A percentile compares a stretch with the other conserved stretches of the same genome.
Evolutionary conservation across 306 rosid species (phyloP).

Genomic region (Aeschynomene evenia): DNA sequence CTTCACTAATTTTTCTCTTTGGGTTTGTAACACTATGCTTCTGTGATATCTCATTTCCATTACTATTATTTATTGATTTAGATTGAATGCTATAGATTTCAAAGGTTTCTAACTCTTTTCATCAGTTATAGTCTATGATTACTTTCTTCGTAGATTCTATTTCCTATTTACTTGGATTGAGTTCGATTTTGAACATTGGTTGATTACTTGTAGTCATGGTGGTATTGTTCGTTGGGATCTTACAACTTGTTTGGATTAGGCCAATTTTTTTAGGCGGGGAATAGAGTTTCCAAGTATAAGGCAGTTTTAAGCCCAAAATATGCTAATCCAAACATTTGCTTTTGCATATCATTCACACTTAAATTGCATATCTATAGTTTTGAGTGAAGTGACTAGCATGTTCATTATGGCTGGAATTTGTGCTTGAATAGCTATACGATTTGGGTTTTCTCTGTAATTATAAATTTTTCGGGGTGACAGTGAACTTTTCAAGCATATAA

Average conservation of each 20-base stretch:
- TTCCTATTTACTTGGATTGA: not conserved
- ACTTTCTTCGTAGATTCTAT: not conserved
- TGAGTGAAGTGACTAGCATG: not conserved
- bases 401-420: not conserved
- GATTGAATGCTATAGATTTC: conserved; percentile 1
- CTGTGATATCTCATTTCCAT: conserved; percentile 1
- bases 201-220: not conserved
- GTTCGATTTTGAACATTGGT: not conserved
- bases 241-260: not conserved
- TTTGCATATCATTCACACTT: too few relatives aligned
- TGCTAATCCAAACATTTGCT: too few relatives aligned
- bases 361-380: too few relatives aligned
- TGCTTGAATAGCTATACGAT: not conserved
- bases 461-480: not conserved
- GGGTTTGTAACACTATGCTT: too few relatives aligned
- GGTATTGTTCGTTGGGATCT: conserved; percentile 14
- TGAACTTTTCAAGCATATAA: not conserved
- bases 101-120: not conserved
- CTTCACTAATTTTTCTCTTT: too few relatives aligned
- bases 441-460: not conserved
- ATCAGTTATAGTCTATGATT: too few relatives aligned
- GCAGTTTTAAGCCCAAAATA: too few relatives aligned
- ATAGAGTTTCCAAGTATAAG: too few relatives aligned
- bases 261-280: too few relatives aligned
- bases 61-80: not conserved